These are phyloP conservation scores for Marasmius sp. DNA, from an alignment of 1,284 basidiomycete genomes.

Conservation along the genomic window DNA sequence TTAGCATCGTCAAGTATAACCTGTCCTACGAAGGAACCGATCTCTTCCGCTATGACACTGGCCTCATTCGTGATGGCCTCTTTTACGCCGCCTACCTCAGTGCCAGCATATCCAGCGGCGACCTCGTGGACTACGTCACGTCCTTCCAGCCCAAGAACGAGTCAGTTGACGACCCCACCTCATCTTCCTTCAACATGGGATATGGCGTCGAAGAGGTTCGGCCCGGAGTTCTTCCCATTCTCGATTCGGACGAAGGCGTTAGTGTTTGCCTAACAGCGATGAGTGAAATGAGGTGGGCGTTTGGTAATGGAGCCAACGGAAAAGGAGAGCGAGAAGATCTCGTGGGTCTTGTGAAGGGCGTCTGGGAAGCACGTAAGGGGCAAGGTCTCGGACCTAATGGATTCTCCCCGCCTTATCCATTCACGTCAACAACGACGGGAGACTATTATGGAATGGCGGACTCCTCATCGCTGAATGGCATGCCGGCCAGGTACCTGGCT, in stretches of 20 bases:
- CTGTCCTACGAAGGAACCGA: conserved; percentile 43
- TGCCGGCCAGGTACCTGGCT: not conserved
- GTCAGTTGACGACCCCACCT: conserved; percentile 26
- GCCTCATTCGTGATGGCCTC: conserved; percentile 75
- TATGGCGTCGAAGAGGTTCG: conserved; percentile 9
- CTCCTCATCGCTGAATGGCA: not conserved
- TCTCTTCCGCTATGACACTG: conserved; percentile 82
- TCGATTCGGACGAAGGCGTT: conserved; percentile 67
- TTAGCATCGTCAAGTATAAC: conserved; percentile 57
- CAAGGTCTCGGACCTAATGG: conserved; percentile 19
- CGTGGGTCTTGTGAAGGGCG: conserved; percentile 39
- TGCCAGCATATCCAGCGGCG: conserved; percentile 49
- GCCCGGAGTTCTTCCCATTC: conserved; percentile 12
- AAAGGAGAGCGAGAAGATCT: conserved; percentile 63
- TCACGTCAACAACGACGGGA: not conserved
- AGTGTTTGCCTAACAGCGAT: conserved; percentile 71
- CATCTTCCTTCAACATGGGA: conserved; percentile 2
- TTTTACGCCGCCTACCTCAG: conserved; percentile 79
- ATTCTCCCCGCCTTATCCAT: conserved; percentile 7
- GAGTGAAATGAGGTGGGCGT: conserved; percentile 78
- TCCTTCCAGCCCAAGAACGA: conserved; percentile 32
- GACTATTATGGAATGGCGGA: not conserved
- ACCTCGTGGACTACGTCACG: conserved; percentile 13
- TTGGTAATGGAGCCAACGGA: conserved; percentile 53
- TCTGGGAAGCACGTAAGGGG: conserved; percentile 54